Evolutionary conservation across 192 early-diverging fungal genomes (phyloP).

Genomic region (Rhizophagus sp.): DNA sequence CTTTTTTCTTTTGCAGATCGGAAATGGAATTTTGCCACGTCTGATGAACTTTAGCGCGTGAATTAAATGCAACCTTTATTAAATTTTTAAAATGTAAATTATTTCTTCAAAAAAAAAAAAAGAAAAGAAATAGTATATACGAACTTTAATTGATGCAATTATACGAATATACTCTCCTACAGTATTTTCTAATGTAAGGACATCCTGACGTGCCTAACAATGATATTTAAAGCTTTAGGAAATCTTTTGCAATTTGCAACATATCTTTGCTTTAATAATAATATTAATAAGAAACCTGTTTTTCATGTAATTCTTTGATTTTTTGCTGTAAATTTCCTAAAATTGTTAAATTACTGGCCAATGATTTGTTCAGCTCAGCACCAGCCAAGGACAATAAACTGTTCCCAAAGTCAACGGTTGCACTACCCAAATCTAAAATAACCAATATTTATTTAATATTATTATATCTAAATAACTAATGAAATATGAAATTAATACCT

Average conservation of each 20-base stretch:
- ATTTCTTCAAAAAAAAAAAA: not conserved
- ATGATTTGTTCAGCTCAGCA: conserved; percentile 66
- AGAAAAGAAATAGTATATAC: not conserved
- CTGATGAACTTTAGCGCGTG: conserved; percentile 68
- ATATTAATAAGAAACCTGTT: conserved; percentile 53
- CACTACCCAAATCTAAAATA: conserved; percentile 60
- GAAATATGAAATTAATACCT: conserved; percentile 31
- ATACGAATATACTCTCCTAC: conserved; percentile 91
- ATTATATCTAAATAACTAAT: not conserved
- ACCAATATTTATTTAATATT: not conserved
- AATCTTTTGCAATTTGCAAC: too few species aligned
- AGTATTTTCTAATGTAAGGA: conserved; percentile 71
- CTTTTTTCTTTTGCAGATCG: conserved; percentile 70
- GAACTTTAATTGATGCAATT: conserved; percentile 76
- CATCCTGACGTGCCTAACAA: conserved; percentile 66
- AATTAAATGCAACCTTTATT: conserved; percentile 67
- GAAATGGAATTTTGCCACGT: conserved; percentile 68
- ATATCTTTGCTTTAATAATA: too few species aligned
- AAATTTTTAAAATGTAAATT: not conserved
- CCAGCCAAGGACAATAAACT: conserved; percentile 71
- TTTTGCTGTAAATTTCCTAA: conserved; percentile 81
- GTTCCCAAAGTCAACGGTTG: conserved; percentile 79
- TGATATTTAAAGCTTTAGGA: not conserved
- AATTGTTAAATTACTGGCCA: conserved; percentile 66
- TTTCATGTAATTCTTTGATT: conserved; percentile 76